These are phyloP conservation scores for Plenodomus biglobosus DNA, from an alignment of 2,329 filamentous ascomycete genomes.

Conservation along the genomic window DNA sequence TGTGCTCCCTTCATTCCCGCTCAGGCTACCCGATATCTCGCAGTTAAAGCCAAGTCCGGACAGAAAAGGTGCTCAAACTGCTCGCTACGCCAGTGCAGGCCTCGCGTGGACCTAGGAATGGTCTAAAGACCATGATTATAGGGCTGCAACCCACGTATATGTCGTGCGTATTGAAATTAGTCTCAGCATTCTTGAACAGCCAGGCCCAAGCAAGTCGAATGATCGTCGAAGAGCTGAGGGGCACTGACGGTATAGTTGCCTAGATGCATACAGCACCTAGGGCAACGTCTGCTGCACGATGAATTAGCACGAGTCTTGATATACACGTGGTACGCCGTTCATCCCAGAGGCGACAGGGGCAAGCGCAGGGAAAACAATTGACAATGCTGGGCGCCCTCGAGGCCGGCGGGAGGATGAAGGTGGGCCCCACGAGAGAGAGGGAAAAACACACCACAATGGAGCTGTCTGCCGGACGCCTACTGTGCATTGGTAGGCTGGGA, in stretches of 20 bases:
- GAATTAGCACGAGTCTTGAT: background rate
- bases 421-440: too few relatives aligned
- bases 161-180: constrained; percentile 13
- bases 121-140: constrained; percentile 9
- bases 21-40: background rate
- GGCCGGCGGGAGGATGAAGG: too few relatives aligned
- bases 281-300: background rate
- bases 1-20: too few relatives aligned
- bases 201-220: constrained; percentile 6
- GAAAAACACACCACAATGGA: too few relatives aligned
- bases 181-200: constrained; percentile 2
- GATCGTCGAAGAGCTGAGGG: constrained; percentile 8
- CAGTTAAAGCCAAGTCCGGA: background rate
- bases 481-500: too few relatives aligned
- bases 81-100: background rate
- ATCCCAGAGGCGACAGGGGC: background rate
- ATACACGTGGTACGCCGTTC: background rate
- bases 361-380: too few relatives aligned
- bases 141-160: constrained; percentile 16
- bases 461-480: too few relatives aligned
- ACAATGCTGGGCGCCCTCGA: too few relatives aligned
- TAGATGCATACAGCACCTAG: background rate
- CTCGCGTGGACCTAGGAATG: background rate
- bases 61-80: background rate
- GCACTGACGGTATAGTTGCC: background rate